These are phyloP conservation scores for Exophiala sideris DNA, from an alignment of 2,329 filamentous ascomycete genomes.

Conservation along the genomic window DNA sequence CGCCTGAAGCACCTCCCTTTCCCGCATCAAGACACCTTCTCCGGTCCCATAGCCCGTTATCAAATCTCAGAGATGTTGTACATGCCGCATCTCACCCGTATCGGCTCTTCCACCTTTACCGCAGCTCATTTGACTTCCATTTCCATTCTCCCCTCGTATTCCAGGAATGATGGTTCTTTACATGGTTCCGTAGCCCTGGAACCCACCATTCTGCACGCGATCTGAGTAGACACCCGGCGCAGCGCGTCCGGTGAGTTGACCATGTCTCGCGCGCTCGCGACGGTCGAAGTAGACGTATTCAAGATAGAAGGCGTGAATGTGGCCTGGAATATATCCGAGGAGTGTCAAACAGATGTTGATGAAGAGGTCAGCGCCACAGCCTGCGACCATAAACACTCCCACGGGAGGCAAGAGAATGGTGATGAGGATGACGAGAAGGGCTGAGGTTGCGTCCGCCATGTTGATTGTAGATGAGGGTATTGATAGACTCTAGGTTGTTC, in stretches of 20 bases:
- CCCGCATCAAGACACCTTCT: too few relatives aligned
- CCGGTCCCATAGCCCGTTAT: too few relatives aligned
- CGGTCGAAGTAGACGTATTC: slow-evolving; percentile 31
- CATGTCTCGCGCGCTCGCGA: slow-evolving; percentile 24
- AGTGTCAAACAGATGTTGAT: slow-evolving; percentile 89
- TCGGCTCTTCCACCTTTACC: too few relatives aligned
- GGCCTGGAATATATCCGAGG: slow-evolving; percentile 63
- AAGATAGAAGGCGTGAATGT: slow-evolving; percentile 30
- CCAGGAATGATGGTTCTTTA: too few relatives aligned
- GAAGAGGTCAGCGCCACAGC: slow-evolving; percentile 78
- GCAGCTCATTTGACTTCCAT: too few relatives aligned
- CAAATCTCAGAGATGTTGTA: too few relatives aligned
- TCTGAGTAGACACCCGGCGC: slow-evolving; percentile 28
- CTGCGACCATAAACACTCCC: slow-evolving; percentile 89
- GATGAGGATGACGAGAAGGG: slow-evolving; percentile 29
- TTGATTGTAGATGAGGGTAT: neutral
- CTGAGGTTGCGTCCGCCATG: slow-evolving; percentile 28
- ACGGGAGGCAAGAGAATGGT: slow-evolving; percentile 65
- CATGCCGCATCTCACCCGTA: too few relatives aligned
- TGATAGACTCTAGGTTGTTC: neutral
- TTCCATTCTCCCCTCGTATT: too few relatives aligned
- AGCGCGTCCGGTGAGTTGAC: slow-evolving; percentile 17
- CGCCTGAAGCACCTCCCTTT: too few relatives aligned
- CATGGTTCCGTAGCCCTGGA: slow-evolving; percentile 25
- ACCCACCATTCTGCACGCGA: slow-evolving; percentile 26